Evolutionary conservation across 768 basidiomycete species (phyloP).

Genomic region (Myochromella boudieri): DNA sequence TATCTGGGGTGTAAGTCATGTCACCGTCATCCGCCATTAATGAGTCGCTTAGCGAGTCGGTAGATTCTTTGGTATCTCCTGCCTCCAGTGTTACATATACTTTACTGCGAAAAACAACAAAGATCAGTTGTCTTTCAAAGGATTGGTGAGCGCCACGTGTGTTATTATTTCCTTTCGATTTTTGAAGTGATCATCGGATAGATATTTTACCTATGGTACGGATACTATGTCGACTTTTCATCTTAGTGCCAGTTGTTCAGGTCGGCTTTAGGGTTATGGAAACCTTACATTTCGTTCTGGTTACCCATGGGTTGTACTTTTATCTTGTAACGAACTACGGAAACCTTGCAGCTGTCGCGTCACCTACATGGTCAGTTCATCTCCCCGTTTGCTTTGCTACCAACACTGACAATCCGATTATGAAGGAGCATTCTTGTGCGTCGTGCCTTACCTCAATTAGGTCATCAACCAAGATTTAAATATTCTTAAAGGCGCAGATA

Average conservation of each 20-base stretch:
- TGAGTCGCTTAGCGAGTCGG: no score
- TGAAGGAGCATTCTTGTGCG: constrained; percentile 15
- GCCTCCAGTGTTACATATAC: background rate
- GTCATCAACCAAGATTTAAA: background rate
- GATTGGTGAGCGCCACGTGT: background rate
- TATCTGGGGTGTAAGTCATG: constrained; percentile 35
- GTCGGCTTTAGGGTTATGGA: constrained; percentile 15
- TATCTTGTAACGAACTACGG: constrained; percentile 17
- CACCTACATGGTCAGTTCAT: constrained; percentile 27
- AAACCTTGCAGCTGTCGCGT: constrained; percentile 20
- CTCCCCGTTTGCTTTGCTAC: background rate
- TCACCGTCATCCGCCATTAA: background rate
- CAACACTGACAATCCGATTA: background rate
- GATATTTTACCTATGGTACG: constrained; percentile 16
- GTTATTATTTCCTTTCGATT: background rate
- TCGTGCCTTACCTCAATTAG: background rate
- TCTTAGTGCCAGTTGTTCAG: background rate
- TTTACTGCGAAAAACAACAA: background rate
- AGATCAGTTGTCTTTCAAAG: background rate
- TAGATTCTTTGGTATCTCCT: constrained; percentile 27
- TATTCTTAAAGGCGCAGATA: constrained; percentile 6
- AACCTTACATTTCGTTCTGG: constrained; percentile 13
- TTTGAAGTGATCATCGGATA: background rate
- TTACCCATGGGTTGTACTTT: constrained; percentile 14
- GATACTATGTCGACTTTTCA: background rate